Base-by-base conservation (phyloP, 2,329 filamentous ascomycete species). In the Pseudogymnoascus sp. region DNA sequence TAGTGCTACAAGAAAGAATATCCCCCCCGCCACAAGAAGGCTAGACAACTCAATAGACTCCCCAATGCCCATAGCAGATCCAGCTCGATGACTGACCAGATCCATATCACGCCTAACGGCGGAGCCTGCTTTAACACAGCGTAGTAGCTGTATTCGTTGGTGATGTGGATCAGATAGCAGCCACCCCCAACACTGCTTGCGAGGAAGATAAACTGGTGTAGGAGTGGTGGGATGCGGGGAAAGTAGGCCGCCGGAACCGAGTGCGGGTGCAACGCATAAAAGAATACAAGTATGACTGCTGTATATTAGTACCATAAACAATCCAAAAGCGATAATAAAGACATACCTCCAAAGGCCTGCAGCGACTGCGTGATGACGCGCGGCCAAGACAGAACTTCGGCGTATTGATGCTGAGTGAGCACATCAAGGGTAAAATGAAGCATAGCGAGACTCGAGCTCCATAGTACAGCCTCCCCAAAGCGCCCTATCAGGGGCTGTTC, bases 21-120 rank as follows among this genome's bases (percentile, higher is more conserved):
- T 14, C 64, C 66, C 3, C 68, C 65, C 5, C 59, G 60, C 62
- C 69, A 71, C 58, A 72, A 59, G 59, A 67, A 73, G 6, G 62
- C 61, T 10, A 61, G 62, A 65, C 70, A 72, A 26, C 63, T 62
- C 11, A 70, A n/a, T 33, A 87, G 71, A 66, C 84, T 87, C 11
- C 75, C 67, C 1, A 87, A 76, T 0, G 89, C 90, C 70, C 83
- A 86, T 0, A 79, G 70, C 41, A 96, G 77, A 62, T 91, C 82
- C 76, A 97, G 82, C 77, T 99, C 94, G 55, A 97, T 81, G 21
- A 97, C 87, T 33, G 89, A 86, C 92, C 93, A 97, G 4, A 97
- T 83, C 92, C 93, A 97, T 16, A 97, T 74, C 41, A 90, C 93
- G 0, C 91, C 94, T 12, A 97, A 74, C 4, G 92, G 87, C n/a